phyloP scores from a whole-genome alignment of 768 basidiomycete genomes.

The Tulasnella sp. region DNA sequence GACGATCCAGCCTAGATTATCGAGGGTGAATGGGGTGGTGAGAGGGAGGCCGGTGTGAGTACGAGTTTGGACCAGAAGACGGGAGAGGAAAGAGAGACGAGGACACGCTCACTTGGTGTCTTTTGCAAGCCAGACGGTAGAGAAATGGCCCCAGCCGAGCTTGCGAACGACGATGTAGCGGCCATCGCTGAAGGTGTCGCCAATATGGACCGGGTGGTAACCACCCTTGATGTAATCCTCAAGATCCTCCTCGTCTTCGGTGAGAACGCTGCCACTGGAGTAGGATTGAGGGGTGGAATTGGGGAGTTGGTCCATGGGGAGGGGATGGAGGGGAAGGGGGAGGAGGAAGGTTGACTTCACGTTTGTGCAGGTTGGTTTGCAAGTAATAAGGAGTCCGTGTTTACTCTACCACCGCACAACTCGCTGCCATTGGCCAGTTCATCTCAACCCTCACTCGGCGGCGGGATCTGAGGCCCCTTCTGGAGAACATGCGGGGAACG shows the following conservation, averaged over 20 bases:
- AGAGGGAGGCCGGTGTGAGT: not conserved
- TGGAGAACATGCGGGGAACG: too few species aligned
- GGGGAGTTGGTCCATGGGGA: not conserved
- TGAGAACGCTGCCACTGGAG: conserved; percentile 17
- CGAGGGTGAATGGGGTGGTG: not conserved
- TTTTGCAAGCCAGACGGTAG: conserved; percentile 26
- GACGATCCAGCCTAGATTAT: conserved; percentile 65
- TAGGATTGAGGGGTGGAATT: conserved; percentile 8
- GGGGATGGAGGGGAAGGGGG: not conserved
- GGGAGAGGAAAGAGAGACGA: not conserved
- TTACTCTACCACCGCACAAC: too few species aligned
- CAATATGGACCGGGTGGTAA: conserved; percentile 33
- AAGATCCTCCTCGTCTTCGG: conserved; percentile 18
- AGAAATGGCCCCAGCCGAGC: conserved; percentile 33
- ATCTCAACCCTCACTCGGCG: too few species aligned
- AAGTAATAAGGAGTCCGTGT: not conserved
- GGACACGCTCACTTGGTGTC: conserved; percentile 17
- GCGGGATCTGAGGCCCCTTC: too few species aligned
- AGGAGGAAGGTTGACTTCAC: not conserved
- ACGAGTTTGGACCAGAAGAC: not conserved
- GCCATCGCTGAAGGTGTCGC: conserved; percentile 32
- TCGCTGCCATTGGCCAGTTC: too few species aligned
- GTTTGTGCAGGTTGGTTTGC: not conserved
- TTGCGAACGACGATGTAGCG: conserved; percentile 36
- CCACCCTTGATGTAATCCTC: conserved; percentile 33